Base-by-base conservation (phyloP, 2,329 filamentous ascomycete species). In the Diaporthe amygdali region DNA sequence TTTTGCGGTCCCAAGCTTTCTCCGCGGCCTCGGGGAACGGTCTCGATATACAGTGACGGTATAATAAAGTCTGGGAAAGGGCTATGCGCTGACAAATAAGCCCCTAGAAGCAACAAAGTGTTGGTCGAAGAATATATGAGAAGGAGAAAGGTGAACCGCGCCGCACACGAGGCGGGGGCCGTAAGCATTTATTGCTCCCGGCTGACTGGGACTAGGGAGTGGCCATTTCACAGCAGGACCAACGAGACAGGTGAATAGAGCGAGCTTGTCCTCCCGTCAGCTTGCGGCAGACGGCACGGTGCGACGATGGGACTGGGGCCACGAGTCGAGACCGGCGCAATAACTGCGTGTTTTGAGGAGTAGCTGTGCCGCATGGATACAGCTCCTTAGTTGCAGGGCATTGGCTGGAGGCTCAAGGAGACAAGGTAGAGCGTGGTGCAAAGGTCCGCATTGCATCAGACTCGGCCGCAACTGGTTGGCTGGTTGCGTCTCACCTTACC, bases 101-200 rank as follows among this genome's bases (percentile, higher is more conserved):
- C 22, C 54, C 52, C 8, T 32, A 56, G 30, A 68, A 46, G 30
- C 34, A 39, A 47, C 30, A 34, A 12, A 22, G 51, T n/a, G 27
- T 27, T 32, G 30, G 44, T 47, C 22, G 27, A 30, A 68, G 52
- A 51, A 61, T 22, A 46, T 55, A 46, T 54, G 47, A 46, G 46
- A 37, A 47, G 44, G 41, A 46, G 32, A 54, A 49, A 32, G 49
- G 52, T 52, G 56, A 44, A 56, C 56, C 34, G 44, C 37, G 69
- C 69, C 64, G 63, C 49, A 66, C 44, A 47, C 69, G 64, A 61
- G 68, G 49, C 59, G 59, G 59, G 68, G 71, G 69, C 55, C 63
- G 47, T 59, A 68, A 66, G 71, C 37, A 67, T 73, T 71, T 68
- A 73, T 71, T 72, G 37, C 51, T 51, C 44, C 44, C 41, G 27